Percentiles rank a stretch among this genome's conserved stretches.
Conservation (phyloP, 2,329 filamentous ascomycete genomes). For the Ceratocystis colombiana region DNA sequence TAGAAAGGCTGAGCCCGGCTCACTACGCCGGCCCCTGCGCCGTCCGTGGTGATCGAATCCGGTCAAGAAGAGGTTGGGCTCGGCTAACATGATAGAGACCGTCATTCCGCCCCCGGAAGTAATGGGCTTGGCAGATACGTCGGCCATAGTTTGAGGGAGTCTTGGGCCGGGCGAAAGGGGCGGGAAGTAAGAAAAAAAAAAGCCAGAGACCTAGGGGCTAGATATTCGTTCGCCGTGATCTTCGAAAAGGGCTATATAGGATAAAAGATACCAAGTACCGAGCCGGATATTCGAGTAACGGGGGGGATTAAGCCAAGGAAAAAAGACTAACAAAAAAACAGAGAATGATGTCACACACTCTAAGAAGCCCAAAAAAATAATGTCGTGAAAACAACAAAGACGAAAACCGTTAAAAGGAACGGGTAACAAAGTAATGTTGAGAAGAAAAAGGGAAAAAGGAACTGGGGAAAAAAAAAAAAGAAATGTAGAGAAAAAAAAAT, state of each 20-base stretch:
- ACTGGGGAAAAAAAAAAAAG: not conserved
- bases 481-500: not conserved
- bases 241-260: not conserved
- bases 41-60: conserved; percentile 66
- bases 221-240: not conserved
- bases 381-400: not conserved
- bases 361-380: not conserved
- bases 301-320: not conserved
- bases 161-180: conserved; percentile 4
- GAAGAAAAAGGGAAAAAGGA: not conserved
- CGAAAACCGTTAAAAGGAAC: not conserved
- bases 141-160: conserved; percentile 30
- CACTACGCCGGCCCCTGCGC: conserved; percentile 35
- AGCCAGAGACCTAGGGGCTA: not conserved
- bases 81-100: conserved; percentile 64
- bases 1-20: conserved; percentile 71
- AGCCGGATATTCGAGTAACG: not conserved
- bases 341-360: conserved; percentile 4
- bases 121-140: conserved; percentile 53
- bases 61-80: conserved; percentile 69
- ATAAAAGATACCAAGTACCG: not conserved
- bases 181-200: not conserved
- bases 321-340: not conserved
- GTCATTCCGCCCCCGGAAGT: conserved; percentile 65
- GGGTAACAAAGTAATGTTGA: not conserved